Evolutionary conservation across 495 filamentous ascomycete species (phyloP).

Genomic region (Xylona heveae): DNA sequence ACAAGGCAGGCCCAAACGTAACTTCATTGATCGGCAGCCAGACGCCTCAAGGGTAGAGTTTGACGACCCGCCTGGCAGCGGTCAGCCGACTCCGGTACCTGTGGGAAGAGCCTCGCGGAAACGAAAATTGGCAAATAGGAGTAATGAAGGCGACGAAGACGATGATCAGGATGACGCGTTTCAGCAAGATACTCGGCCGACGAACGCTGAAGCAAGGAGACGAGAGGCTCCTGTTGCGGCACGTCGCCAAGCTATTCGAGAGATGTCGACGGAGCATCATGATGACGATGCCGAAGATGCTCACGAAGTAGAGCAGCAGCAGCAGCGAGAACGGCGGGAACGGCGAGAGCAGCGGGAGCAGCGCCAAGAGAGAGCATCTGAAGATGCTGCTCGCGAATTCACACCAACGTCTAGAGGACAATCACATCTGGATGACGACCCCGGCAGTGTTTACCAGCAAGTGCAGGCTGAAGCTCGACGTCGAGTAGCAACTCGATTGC

Average conservation of each 20-base stretch:
- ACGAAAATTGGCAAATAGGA: constrained; percentile 5
- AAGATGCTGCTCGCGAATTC: too few species aligned
- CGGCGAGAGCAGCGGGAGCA: too few species aligned
- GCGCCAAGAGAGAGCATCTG: too few species aligned
- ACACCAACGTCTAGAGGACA: too few species aligned
- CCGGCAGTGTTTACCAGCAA: constrained; percentile 11
- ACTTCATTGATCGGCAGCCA: constrained; percentile 19
- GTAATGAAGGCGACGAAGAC: constrained; percentile 4
- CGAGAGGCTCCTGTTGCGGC: constrained; percentile 4
- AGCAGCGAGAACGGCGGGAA: too few species aligned
- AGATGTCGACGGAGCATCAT: too few species aligned
- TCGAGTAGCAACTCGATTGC: constrained; percentile 9
- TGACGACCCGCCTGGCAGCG: constrained; percentile 11
- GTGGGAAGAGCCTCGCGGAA: constrained; percentile 6
- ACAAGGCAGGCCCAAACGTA: constrained; percentile 5
- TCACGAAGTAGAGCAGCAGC: too few species aligned
- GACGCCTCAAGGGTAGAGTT: constrained; percentile 14
- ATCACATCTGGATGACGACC: constrained; percentile 5
- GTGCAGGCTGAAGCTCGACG: constrained; percentile 9
- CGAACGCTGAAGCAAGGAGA: constrained; percentile 1
- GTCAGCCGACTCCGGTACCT: constrained; percentile 1
- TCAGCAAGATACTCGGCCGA: constrained; percentile 6
- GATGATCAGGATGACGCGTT: constrained; percentile 9
- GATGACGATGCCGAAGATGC: too few species aligned
- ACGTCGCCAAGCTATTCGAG: constrained; percentile 5